phyloP scores from a whole-genome alignment of 345 rosid species.

The Eucalyptus paniculata region DNA sequence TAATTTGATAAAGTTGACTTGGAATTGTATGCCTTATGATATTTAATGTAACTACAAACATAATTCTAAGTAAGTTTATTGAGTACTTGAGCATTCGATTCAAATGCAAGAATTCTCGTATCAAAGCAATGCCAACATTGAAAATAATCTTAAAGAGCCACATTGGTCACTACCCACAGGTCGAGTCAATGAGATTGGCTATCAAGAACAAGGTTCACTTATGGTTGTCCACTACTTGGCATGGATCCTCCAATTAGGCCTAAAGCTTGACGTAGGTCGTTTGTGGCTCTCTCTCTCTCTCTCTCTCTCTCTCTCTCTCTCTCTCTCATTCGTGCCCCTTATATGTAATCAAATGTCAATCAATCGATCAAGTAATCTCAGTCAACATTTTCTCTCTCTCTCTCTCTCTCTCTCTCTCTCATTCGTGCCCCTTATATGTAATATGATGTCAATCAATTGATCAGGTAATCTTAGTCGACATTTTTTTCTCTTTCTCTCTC shows the following conservation, averaged over 20 bases:
- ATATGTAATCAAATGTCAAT: not conserved
- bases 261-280: fast-evolving
- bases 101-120: not conserved
- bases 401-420: too few species aligned
- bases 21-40: fast-evolving
- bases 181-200: not conserved
- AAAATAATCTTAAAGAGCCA: not conserved
- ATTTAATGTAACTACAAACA: not conserved
- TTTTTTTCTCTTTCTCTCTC: too few species aligned
- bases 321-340: not conserved
- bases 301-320: not conserved
- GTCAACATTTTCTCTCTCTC: not conserved
- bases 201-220: not conserved
- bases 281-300: not conserved
- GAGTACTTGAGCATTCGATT: not conserved
- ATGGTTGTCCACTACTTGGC: not conserved
- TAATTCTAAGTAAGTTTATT: not conserved
- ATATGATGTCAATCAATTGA: not conserved
- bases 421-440: not conserved
- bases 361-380: not conserved
- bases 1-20: not conserved
- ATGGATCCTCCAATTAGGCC: not conserved
- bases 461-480: not conserved
- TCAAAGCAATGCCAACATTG: not conserved
- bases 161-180: not conserved